These are phyloP conservation scores for Moringa oleifera DNA, from an alignment of 345 rosid species.

Conservation along the genomic window DNA sequence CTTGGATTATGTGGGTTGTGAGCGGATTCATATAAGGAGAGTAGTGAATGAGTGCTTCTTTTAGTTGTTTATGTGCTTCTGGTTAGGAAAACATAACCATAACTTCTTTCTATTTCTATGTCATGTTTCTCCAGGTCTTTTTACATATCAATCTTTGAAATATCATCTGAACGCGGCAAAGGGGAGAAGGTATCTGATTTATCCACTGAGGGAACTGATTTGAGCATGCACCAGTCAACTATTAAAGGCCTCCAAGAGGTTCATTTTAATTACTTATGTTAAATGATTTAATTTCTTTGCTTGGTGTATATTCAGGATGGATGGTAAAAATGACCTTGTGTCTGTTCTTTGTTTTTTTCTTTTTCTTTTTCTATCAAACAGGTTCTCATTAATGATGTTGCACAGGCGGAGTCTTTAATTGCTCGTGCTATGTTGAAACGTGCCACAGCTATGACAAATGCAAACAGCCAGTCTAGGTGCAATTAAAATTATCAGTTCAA, in stretches of 20 bases:
- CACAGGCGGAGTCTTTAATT: conserved; percentile 61
- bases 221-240: conserved; percentile 60
- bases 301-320: neutral
- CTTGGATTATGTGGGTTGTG: neutral
- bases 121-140: conserved; percentile 40
- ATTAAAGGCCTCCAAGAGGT: conserved; percentile 81
- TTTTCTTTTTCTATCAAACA: conserved; percentile 24
- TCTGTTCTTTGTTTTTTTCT: no score
- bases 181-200: conserved; percentile 68
- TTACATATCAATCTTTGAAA: conserved; percentile 71
- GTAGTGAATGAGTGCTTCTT: no score
- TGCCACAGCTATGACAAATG: conserved; percentile 72
- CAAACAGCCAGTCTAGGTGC: conserved; percentile 85
- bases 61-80: no score
- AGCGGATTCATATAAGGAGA: neutral
- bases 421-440: conserved; percentile 75
- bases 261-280: neutral
- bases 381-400: conserved; percentile 46
- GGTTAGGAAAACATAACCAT: no score
- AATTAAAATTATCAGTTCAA: neutral
- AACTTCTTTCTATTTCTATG: no score
- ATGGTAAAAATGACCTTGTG: conserved; percentile 10
- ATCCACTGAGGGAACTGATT: conserved; percentile 49
- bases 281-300: neutral
- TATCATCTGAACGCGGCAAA: conserved; percentile 72